A percentile compares a stretch with the other conserved stretches of the same genome.
phyloP scores from a whole-genome alignment of 768 basidiomycete species.

The Suillus subluteus region DNA sequence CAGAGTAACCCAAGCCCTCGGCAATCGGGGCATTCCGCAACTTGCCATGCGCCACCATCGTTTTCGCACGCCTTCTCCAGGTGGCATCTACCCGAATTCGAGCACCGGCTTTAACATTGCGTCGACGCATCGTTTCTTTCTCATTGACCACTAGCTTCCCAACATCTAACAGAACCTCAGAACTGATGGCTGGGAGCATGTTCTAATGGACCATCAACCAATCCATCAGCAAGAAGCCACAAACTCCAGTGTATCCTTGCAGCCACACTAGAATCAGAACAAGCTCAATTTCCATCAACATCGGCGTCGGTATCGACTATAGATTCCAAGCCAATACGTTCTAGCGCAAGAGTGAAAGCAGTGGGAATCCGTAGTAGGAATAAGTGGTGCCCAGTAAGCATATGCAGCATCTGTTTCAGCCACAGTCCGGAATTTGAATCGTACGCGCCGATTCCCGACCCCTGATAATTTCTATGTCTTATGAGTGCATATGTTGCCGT shows the following conservation, averaged over 20 bases:
- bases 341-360: constrained; percentile 76
- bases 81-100: constrained; percentile 17
- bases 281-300: constrained; percentile 37
- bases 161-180: constrained; percentile 23
- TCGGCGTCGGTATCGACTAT: constrained; percentile 40
- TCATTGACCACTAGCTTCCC: constrained; percentile 28
- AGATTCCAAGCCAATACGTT: constrained; percentile 66
- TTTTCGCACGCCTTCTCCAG: constrained; percentile 37
- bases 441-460: no score
- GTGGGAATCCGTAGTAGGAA: constrained; percentile 21
- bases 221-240: constrained; percentile 71
- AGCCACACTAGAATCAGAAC: constrained; percentile 47
- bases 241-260: constrained; percentile 58
- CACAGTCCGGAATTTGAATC: no score
- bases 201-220: constrained; percentile 91
- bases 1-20: constrained; percentile 9
- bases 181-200: constrained; percentile 87
- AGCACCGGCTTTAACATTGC: constrained; percentile 21
- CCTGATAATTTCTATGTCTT: no score
- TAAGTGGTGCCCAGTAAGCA: no score
- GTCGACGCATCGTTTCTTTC: constrained; percentile 24
- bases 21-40: constrained; percentile 11
- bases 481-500: no score
- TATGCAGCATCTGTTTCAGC: no score
- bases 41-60: constrained; percentile 8